Base-by-base conservation (phyloP, 2,329 filamentous ascomycete species). In the Aspergillus quadrilineatus region DNA sequence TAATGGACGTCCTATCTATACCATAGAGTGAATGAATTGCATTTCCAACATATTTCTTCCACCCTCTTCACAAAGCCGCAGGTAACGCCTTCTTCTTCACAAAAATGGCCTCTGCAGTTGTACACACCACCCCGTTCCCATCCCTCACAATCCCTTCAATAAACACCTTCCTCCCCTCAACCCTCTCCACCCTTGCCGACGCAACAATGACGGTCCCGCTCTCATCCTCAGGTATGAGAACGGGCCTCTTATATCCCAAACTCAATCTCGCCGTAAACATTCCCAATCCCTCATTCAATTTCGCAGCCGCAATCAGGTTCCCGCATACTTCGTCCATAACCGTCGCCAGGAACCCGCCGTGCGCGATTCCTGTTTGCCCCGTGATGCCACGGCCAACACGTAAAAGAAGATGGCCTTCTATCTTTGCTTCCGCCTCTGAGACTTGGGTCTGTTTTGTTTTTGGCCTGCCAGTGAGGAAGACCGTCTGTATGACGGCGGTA, bases 1-100 rank as follows among this genome's bases (percentile, higher is more conserved):
- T 61, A 58, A 60, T 59, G 46, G 47, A 54, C 50, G 34, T 50
- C 49, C 43, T 22, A 43, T 52, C 43, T 53, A 56, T 52, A 56
- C 15, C 44, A 56, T 50, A 58, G 47, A 50, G 36, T 55, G 30
- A 57, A 55, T 53, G 39, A 55, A 45, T 46, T 15, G 29, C 39
- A 44, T 10, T 2, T 26, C 26, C 17, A 46, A 15, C 15, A n/a
- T 4, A 37, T 14, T 8, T 34, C 46, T 32, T n/a, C 17, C 32
- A 2, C 14, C 2, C 9, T 2, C 17, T 10, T 36, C 32, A 36
- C 32, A 36, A 36, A 22, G 14, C 29, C 22, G 22, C 22, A 22
- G 22, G 22, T 22, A 22, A 22, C 22, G 22, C 22, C 22, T 22
- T 22, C 49, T 52, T 52, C 34, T 50, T 43, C 8, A 55, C 56